phyloP scores from a whole-genome alignment of 139 green algal genomes.

The Micractinium sp. region DNA sequence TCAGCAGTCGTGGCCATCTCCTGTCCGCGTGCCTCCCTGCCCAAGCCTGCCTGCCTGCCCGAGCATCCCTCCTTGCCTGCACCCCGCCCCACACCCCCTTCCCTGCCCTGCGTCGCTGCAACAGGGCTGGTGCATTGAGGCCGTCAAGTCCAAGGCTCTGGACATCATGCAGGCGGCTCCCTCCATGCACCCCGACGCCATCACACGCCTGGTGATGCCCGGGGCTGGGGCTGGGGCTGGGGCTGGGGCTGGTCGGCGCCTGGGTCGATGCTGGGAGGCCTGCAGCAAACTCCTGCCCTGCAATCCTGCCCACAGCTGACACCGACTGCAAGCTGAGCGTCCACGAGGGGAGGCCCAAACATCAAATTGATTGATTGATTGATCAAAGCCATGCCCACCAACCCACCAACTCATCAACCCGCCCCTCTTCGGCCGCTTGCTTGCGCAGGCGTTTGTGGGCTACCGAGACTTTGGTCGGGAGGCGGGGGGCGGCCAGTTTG shows the following conservation, averaged over 20 bases:
- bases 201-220: slow-evolving; percentile 36
- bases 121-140: slow-evolving; percentile 12
- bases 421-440: not conserved
- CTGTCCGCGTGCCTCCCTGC: too few species aligned
- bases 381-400: not conserved
- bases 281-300: too few species aligned
- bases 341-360: too few species aligned
- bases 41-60: not conserved
- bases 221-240: too few species aligned
- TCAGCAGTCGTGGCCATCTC: not conserved
- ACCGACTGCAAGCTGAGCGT: too few species aligned
- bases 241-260: too few species aligned
- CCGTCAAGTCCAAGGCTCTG: slow-evolving; percentile 26
- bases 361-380: too few species aligned
- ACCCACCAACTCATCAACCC: too few species aligned
- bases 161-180: slow-evolving; percentile 27
- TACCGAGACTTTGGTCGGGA: slow-evolving; percentile 41
- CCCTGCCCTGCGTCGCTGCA: not conserved
- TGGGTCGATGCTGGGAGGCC: too few species aligned
- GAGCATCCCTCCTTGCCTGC: not conserved
- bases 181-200: slow-evolving; percentile 5
- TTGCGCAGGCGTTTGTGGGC: slow-evolving; percentile 38
- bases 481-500: not conserved
- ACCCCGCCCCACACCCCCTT: not conserved
- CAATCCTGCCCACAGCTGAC: too few species aligned